A percentile compares a stretch with the other conserved stretches of the same genome.
Conservation (phyloP, 2,329 filamentous ascomycete genomes). For the Phialemoniopsis sp. region DNA sequence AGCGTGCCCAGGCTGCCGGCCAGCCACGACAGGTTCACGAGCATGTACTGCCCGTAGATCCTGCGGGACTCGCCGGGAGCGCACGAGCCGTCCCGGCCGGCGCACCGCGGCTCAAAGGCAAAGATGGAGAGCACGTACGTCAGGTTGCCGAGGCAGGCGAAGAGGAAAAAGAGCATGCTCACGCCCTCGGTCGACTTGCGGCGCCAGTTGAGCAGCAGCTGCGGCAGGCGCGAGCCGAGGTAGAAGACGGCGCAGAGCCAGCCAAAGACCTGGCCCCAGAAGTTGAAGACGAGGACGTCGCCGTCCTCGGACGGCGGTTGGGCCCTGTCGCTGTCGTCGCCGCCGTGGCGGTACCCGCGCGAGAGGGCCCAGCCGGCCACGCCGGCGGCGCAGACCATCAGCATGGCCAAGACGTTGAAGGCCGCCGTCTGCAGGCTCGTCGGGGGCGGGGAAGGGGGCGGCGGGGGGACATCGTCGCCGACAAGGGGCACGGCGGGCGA, state of each 20-base stretch:
- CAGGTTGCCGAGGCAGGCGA: conserved; percentile 91
- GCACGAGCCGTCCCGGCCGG: conserved; percentile 37
- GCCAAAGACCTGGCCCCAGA: conserved; percentile 84
- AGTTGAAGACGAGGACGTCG: conserved; percentile 60
- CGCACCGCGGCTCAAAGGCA: conserved; percentile 76
- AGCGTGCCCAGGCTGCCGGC: conserved; percentile 85
- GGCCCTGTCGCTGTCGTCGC: conserved; percentile 40
- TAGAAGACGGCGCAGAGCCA: conserved; percentile 90
- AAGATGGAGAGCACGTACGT: conserved; percentile 92
- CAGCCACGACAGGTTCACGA: conserved; percentile 89
- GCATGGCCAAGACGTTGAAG: conserved; percentile 72
- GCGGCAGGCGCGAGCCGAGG: conserved; percentile 83
- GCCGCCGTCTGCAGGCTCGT: conserved; percentile 54
- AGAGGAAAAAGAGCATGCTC: conserved; percentile 91
- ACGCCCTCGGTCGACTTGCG: conserved; percentile 92
- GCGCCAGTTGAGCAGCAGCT: conserved; percentile 86
- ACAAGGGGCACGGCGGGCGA: conserved; percentile 82
- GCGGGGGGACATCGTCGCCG: conserved; percentile 37
- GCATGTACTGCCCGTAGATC: conserved; percentile 76
- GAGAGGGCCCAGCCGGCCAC: conserved; percentile 82
- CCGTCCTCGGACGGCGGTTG: conserved; percentile 21
- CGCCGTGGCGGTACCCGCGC: conserved; percentile 34
- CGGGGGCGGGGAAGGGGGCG: conserved; percentile 33
- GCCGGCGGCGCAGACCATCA: conserved; percentile 81
- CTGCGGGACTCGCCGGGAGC: conserved; percentile 56